Evolutionary conservation across 495 filamentous ascomycete genomes (phyloP), one percentile per base, ranked within the genome.

Genomic region (Podospora fimiseda): DNA sequence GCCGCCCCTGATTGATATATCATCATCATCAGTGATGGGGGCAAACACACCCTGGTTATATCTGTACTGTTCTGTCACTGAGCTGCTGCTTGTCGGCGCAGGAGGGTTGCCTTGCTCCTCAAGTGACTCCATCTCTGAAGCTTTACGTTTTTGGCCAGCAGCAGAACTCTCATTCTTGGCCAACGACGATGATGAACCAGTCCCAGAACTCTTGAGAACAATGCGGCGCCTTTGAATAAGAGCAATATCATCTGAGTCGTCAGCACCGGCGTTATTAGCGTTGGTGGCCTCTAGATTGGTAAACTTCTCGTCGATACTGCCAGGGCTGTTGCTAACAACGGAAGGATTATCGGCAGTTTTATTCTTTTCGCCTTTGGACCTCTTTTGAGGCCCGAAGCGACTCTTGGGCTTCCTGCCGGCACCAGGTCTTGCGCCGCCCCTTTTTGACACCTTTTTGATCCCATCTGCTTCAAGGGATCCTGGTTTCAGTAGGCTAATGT

Each of bases 401-500:
- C 59, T 52, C 38, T 63, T 68, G 0, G 62, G 63, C 39, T 68
- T 68, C 13, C 65, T 58, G 1, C 65, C 65, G 2, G 65, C 65
- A 24, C 65, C 65, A 46, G 65, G 65, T 9, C 65, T 53, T 14
- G 63, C 65, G 22, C 65, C 65, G 16, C 65, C 65, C 39, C 65
- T 55, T 50, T 64, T 66, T 22, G 65, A 62, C 22, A 40, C 16
- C 37, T 64, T 62, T 43, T 65, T 67, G 8, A 57, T 42, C n/a
- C 22, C 38, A n/a, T 27, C 21, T 4, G 39, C 38, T 0, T 13
- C 53, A 7, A 38, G 15, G 2, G n/a, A 5, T 16, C 4, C 22
- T 9, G 36, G 41, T 27, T 15, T 42, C 7, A 24, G 43, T 22
- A 48, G 37, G 43, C 40, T 40, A 8, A 44, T 20, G 20, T 42